Evolutionary conservation across 805 yeast species (phyloP).

Genomic region (Saturnispora besseyi): DNA sequence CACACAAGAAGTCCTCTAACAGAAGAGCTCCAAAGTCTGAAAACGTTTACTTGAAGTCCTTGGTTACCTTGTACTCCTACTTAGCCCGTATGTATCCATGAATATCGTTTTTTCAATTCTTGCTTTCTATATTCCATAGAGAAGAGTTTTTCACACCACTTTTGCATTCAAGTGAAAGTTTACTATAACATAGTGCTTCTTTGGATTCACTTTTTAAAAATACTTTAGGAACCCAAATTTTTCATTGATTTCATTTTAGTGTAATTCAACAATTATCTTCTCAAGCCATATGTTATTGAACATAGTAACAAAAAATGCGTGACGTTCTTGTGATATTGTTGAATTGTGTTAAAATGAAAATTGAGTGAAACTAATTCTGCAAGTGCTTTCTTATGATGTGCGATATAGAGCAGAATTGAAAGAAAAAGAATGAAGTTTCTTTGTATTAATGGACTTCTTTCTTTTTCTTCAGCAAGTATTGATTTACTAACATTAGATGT

Average conservation of each 20-base stretch:
- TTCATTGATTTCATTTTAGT: background rate
- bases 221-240: background rate
- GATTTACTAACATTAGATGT: conserved; percentile 12
- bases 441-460: background rate
- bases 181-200: conserved; percentile 1
- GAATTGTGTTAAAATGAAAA: background rate
- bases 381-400: conserved; percentile 25
- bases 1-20: conserved; percentile 93
- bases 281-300: background rate
- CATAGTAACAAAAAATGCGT: background rate
- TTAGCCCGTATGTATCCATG: conserved; percentile 85
- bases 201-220: conserved; percentile 9
- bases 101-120: conserved; percentile 16
- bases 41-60: conserved; percentile 95
- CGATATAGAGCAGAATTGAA: conserved; percentile 43
- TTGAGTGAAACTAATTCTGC: conserved; percentile 19
- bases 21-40: conserved; percentile 99
- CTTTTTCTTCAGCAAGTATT: conserved; percentile 11
- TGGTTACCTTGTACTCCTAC: conserved; percentile 98
- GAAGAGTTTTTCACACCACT: background rate
- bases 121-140: conserved; percentile 15
- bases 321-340: background rate
- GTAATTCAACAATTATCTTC: background rate
- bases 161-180: background rate
- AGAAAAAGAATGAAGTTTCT: conserved; percentile 1